Percentiles rank a stretch among this genome's conserved stretches.
These are phyloP conservation scores for Xylariaceae sp. DNA, from an alignment of 2,329 filamentous ascomycete genomes.

Conservation along the genomic window DNA sequence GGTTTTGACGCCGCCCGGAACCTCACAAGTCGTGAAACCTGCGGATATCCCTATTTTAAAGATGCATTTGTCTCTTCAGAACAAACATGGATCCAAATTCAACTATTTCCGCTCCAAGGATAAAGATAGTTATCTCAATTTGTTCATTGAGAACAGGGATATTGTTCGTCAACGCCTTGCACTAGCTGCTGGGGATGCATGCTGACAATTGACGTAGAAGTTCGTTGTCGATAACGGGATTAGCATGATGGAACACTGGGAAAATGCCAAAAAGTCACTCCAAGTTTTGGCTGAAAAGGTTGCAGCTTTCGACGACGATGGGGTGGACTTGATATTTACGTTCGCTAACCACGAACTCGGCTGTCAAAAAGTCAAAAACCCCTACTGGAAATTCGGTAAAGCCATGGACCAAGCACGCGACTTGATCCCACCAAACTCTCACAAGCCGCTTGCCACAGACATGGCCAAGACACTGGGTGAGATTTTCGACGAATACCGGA, in stretches of 20 bases:
- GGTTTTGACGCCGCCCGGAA: background rate
- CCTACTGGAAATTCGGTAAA: background rate
- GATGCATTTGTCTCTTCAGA: background rate
- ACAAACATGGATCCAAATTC: background rate
- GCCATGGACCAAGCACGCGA: background rate
- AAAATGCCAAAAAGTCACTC: slow-evolving; percentile 9
- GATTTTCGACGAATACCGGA: slow-evolving; percentile 8
- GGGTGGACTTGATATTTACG: slow-evolving; percentile 24
- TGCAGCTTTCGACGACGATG: slow-evolving; percentile 16
- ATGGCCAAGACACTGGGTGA: slow-evolving; percentile 7
- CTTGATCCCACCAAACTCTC: background rate
- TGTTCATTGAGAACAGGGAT: slow-evolving; percentile 23
- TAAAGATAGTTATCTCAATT: slow-evolving; percentile 16
- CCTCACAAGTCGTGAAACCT: background rate
- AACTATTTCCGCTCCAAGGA: background rate
- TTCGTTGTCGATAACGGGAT: slow-evolving; percentile 27
- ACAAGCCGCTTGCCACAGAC: slow-evolving; percentile 6
- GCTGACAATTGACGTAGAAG: slow-evolving; percentile 10
- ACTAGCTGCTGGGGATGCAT: background rate
- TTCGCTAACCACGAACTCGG: slow-evolving; percentile 10
- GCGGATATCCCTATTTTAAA: background rate
- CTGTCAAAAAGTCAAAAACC: slow-evolving; percentile 7
- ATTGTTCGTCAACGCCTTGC: slow-evolving; percentile 13
- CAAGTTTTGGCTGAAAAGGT: slow-evolving; percentile 19
- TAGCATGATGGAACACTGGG: slow-evolving; percentile 14